Evolutionary conservation across 768 basidiomycete species (phyloP), one percentile per base, ranked within the genome.

Genomic region (Panus rudis): DNA sequence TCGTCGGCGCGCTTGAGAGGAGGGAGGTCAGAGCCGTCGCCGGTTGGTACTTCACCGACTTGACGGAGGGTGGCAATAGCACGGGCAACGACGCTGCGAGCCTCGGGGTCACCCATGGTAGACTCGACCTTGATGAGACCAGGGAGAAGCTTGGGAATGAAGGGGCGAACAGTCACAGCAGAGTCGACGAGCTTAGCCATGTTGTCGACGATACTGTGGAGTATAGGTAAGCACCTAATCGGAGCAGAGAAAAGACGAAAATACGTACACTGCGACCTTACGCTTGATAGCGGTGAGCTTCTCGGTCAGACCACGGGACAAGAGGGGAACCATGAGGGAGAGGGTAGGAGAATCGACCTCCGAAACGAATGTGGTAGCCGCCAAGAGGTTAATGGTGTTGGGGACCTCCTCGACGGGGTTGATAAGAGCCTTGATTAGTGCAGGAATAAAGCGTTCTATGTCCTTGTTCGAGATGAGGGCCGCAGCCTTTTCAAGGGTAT

Each of bases 381-480:
- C 92, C 68, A 96, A 91, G 70, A 94, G 86, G 50, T 77, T 76
- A 58, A 97, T 89, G 59, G 92, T 96, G 57, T 81, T 84, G 58
- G 93, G 88, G 46, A 97, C 93, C 81, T 99, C 96, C 74, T 99
- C 94, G 52, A 96, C 92, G 57, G 96, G 96, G 77, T 99, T 93
- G 71, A 97, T 92, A 61, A 98, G 75, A 64, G 91, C 85, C 67
- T 94, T 92, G 68, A 97, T 93, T 59, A 99, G 81, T 64, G 93
- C 93, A 56, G 90, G 91, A 76, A 98, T 91, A 73, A 87, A 96
- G 69, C 81, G 81, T 79, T 89, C 85, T 46, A 90, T 92, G 70
- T 94, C 93, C 83, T 96, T 97, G 84, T 97, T 97, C 54, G 92
- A 92, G 53, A 96, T 79, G 53, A 97, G 73, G 58, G 90, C 90